Percentiles rank a stretch among this genome's conserved stretches.
Conservation (phyloP, 1,139 yeast genomes). For the Kodamaea sp. region DNA sequence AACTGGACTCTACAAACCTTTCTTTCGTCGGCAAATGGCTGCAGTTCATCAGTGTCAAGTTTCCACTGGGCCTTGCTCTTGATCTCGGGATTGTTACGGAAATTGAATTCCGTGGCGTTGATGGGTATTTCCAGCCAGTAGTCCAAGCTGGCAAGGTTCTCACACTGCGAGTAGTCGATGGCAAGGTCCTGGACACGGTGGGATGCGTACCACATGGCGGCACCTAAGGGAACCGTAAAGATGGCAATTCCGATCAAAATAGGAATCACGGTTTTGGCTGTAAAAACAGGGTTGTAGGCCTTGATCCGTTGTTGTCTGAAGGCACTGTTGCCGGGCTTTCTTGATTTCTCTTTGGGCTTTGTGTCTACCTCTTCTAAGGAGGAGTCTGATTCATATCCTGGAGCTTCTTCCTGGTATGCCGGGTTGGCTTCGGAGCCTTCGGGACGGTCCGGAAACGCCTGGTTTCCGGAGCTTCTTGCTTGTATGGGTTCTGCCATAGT, state of each 20-base stretch:
- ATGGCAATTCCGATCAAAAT: slow-evolving; percentile 72
- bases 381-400: slow-evolving; percentile 10
- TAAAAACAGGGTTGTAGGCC: slow-evolving; percentile 74
- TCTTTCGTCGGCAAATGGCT: slow-evolving; percentile 55
- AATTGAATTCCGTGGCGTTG: slow-evolving; percentile 53
- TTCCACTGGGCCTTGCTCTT: slow-evolving; percentile 64
- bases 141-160: slow-evolving; percentile 52
- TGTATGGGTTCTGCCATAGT: slow-evolving; percentile 7
- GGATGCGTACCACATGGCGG: slow-evolving; percentile 84
- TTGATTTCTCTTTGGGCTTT: slow-evolving; percentile 28
- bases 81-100: slow-evolving; percentile 31
- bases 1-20: slow-evolving; percentile 78
- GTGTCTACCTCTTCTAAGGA: slow-evolving; percentile 8
- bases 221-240: slow-evolving; percentile 91
- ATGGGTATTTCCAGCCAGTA: slow-evolving; percentile 63
- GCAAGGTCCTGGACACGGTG: slow-evolving; percentile 72
- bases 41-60: slow-evolving; percentile 50
- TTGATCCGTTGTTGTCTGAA: slow-evolving; percentile 66
- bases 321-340: slow-evolving; percentile 59
- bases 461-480: slow-evolving; percentile 3
- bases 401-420: slow-evolving; percentile 6
- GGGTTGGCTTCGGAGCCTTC: background rate
- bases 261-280: slow-evolving; percentile 89
- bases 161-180: slow-evolving; percentile 82
- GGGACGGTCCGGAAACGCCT: background rate